A percentile compares a stretch with the other conserved stretches of the same genome.
Conservation (phyloP, 495 filamentous ascomycete species). For the Darksidea phi region DNA sequence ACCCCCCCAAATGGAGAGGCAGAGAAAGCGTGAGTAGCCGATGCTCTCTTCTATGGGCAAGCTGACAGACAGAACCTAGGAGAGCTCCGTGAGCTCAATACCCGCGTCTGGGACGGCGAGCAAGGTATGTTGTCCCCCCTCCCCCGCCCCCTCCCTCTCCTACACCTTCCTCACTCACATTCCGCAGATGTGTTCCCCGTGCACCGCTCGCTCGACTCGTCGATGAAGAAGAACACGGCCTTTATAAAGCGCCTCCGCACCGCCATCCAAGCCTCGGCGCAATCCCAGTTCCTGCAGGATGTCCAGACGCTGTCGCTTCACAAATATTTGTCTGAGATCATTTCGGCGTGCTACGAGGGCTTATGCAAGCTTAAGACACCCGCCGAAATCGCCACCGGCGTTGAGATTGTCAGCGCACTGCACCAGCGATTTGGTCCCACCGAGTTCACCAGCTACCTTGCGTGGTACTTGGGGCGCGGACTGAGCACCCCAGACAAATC, state of each 20-base stretch:
- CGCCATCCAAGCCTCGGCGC: conserved; percentile 73
- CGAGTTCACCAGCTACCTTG: conserved; percentile 88
- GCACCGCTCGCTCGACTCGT: conserved; percentile 82
- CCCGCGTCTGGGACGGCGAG: conserved; percentile 82
- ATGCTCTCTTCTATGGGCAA: background rate
- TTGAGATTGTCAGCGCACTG: conserved; percentile 89
- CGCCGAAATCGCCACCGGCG: conserved; percentile 83
- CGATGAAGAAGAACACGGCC: conserved; percentile 97
- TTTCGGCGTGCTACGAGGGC: conserved; percentile 96
- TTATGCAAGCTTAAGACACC: conserved; percentile 86
- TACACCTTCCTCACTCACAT: conserved; percentile 31
- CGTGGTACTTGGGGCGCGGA: conserved; percentile 88
- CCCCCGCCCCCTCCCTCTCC: background rate
- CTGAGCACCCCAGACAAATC: conserved; percentile 89
- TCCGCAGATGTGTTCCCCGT: conserved; percentile 74
- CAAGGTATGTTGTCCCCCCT: conserved; percentile 62
- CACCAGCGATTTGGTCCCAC: conserved; percentile 91
- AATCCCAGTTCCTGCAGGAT: conserved; percentile 83
- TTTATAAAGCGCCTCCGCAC: conserved; percentile 97
- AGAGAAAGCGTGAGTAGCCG: conserved; percentile 66
- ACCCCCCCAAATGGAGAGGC: conserved; percentile 72
- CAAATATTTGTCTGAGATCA: conserved; percentile 97
- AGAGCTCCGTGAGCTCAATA: conserved; percentile 85
- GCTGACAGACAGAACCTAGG: conserved; percentile 52
- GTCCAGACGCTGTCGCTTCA: conserved; percentile 88